phyloP scores from a whole-genome alignment of 1,284 basidiomycete species.

The Rhodotorula mucilaginosa region DNA sequence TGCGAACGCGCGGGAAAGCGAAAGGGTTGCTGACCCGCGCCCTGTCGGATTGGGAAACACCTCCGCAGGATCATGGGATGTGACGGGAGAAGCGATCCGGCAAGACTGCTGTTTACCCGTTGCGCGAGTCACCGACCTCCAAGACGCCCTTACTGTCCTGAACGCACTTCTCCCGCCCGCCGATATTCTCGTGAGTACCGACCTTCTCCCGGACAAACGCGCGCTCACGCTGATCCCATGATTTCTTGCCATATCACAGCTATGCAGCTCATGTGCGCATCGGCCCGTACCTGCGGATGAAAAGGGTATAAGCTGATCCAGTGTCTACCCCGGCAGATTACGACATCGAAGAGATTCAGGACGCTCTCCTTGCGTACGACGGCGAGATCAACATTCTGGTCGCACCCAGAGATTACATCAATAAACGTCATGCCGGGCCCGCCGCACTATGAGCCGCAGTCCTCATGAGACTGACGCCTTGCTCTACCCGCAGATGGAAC shows the following conservation, averaged over 20 bases:
- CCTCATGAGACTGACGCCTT: background rate
- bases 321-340: background rate
- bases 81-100: background rate
- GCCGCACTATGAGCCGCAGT: background rate
- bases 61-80: slow-evolving; percentile 5
- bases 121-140: slow-evolving; percentile 1
- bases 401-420: slow-evolving; percentile 2
- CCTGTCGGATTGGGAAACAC: background rate
- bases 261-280: background rate
- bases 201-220: too few species aligned
- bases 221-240: background rate
- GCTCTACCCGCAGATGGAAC: background rate
- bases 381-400: slow-evolving; percentile 2
- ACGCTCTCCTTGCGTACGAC: slow-evolving; percentile 7
- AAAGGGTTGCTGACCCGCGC: background rate
- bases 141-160: slow-evolving; percentile 7
- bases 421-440: background rate
- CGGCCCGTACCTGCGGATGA: too few species aligned
- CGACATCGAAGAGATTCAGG: slow-evolving; percentile 8
- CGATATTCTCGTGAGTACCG: background rate
- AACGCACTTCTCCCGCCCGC: background rate
- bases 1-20: too few species aligned
- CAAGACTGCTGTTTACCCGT: background rate
- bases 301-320: too few species aligned
- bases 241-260: background rate